A percentile compares a stretch with the other conserved stretches of the same genome.
Conservation (phyloP, 1,284 basidiomycete species). For the Cryptococcus sp. region DNA sequence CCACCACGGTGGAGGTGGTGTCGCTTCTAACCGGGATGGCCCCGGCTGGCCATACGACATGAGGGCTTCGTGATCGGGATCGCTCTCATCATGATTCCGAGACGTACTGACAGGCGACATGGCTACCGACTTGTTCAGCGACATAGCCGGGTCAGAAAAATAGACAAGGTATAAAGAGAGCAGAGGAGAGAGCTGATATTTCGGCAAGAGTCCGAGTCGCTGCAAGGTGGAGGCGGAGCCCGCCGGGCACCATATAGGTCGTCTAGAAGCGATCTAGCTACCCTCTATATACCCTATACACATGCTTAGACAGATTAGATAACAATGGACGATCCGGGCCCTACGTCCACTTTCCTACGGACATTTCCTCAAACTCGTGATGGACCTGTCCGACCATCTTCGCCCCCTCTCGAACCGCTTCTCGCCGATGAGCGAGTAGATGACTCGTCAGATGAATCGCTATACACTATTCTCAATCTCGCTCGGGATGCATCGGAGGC, state of each 20-base stretch:
- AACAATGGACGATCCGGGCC: slow-evolving; percentile 37
- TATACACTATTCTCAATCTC: slow-evolving; percentile 44
- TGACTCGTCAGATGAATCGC: slow-evolving; percentile 6
- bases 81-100: no score
- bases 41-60: no score
- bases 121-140: slow-evolving; percentile 3
- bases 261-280: neutral
- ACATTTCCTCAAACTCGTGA: slow-evolving; percentile 30
- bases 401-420: slow-evolving; percentile 23
- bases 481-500: slow-evolving; percentile 29
- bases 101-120: no score
- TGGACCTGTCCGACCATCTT: slow-evolving; percentile 33
- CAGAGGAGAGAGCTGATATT: neutral
- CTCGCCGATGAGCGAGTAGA: slow-evolving; percentile 3
- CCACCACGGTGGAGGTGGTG: neutral
- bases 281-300: neutral
- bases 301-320: slow-evolving; percentile 1
- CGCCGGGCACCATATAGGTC: no score
- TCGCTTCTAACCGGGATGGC: no score
- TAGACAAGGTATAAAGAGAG: slow-evolving; percentile 13
- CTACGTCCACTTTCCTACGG: slow-evolving; percentile 36
- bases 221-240: neutral
- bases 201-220: neutral
- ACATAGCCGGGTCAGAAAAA: slow-evolving; percentile 23
- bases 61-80: no score